Percentiles rank a stretch among this genome's conserved stretches.
Conservation (phyloP, 75 land plant species). For the Pinus tabuliformis region DNA sequence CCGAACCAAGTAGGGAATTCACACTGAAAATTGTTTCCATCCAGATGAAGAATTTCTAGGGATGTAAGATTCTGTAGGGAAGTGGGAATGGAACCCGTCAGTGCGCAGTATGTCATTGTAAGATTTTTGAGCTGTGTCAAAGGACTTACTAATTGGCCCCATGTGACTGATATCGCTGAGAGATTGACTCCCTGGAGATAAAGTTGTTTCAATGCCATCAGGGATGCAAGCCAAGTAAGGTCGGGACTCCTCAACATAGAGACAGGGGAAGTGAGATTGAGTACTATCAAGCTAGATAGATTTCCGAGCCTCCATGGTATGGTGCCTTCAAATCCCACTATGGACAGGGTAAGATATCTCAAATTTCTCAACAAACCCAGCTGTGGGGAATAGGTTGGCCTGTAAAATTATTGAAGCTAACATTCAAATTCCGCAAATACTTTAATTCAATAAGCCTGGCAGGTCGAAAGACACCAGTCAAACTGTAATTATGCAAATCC, state of each 20-base stretch:
- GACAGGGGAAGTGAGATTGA: background rate
- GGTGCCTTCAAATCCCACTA: background rate
- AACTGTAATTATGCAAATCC: no score
- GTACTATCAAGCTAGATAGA: background rate
- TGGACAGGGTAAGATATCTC: constrained; percentile 5
- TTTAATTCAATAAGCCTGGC: background rate
- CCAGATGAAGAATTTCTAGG: background rate
- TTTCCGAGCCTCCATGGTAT: background rate
- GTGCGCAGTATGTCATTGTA: background rate
- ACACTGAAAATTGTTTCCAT: background rate
- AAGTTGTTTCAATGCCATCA: background rate
- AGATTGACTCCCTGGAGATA: background rate
- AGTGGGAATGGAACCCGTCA: background rate
- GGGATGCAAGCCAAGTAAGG: background rate
- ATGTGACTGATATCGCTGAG: background rate
- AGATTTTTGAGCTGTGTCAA: background rate
- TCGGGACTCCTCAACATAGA: background rate
- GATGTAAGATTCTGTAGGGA: background rate
- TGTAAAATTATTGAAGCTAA: constrained; percentile 20
- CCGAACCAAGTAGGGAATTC: background rate
- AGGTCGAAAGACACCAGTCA: no score
- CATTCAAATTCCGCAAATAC: constrained; percentile 16
- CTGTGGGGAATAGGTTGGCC: constrained; percentile 17
- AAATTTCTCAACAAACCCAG: constrained; percentile 14
- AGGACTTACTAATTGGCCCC: background rate